These are phyloP conservation scores for Dispira parvispora DNA, from an alignment of 192 early-diverging fungal species.

Conservation along the genomic window DNA sequence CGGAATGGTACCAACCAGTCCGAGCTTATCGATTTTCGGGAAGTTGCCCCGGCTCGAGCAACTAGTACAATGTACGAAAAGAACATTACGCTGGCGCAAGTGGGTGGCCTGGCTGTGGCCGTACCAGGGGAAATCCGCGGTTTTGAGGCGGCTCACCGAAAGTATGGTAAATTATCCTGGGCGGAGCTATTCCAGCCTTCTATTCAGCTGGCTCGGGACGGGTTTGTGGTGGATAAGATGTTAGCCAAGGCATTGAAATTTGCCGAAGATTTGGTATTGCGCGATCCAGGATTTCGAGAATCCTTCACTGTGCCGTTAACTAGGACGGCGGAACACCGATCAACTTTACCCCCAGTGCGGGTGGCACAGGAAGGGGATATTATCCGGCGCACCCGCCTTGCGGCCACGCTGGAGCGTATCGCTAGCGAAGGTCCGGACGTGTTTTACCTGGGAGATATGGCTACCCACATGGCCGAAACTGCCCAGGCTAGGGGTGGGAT, in stretches of 20 bases:
- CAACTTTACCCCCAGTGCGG: neutral
- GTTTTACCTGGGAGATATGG: conserved; percentile 43
- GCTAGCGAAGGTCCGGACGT: conserved; percentile 39
- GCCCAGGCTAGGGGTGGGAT: conserved; percentile 54
- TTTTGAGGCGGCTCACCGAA: conserved; percentile 57
- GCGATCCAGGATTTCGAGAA: conserved; percentile 24
- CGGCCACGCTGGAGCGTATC: conserved; percentile 43
- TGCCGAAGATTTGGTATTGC: conserved; percentile 14
- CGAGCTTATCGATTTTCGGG: conserved; percentile 76
- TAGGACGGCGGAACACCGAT: conserved; percentile 16
- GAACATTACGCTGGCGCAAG: conserved; percentile 46
- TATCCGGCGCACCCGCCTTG: conserved; percentile 37
- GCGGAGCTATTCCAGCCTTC: conserved; percentile 55
- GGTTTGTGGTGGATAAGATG: conserved; percentile 38
- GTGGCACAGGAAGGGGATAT: conserved; percentile 36
- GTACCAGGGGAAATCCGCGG: conserved; percentile 86
- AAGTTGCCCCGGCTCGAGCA: conserved; percentile 60
- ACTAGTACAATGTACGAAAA: conserved; percentile 64
- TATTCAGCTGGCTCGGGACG: conserved; percentile 54
- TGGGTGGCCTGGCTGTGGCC: conserved; percentile 55
- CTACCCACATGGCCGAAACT: conserved; percentile 45
- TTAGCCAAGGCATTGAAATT: conserved; percentile 25
- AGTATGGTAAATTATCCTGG: conserved; percentile 78
- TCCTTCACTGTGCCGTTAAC: conserved; percentile 33
- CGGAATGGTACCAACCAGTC: conserved; percentile 35